Base-by-base conservation (phyloP, 2,329 filamentous ascomycete genomes). In the Fusarium papillatum region DNA sequence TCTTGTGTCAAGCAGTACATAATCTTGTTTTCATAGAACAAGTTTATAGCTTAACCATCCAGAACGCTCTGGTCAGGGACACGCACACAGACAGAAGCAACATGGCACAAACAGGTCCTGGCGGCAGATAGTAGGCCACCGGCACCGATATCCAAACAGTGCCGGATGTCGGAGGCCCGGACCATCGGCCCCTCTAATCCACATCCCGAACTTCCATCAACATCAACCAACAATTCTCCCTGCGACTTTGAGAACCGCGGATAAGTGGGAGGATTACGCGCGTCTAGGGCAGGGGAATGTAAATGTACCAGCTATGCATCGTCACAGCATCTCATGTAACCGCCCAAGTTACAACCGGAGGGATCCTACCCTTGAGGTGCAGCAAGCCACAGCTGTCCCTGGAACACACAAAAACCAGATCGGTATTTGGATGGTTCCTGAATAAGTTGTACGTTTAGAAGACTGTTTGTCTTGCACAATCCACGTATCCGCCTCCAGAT, bases 81-180 rank as follows among this genome's bases (percentile, higher is more conserved):
- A 55, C 48, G 26, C 50, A 55, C 50, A 26, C 26, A 53, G 6
- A 14, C 13, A 31, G 5, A 57, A 17, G 29, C 19, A 34, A 57
- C 46, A 50, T 50, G 46, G 24, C 26, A 50, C 46, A 46, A 46
- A 59, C 29, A 57, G 7, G 10, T 19, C 24, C 17, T 16, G 24
- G n/a, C 17, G 57, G 57, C 22, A 38, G 24, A 39, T 62, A 24
- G 43, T 14, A 24, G 11, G 19, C n/a, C 29, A 43, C 46, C 64
- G 64, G 64, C 66, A 72, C 72, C 72, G 70, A 74, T 34, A 72
- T 63, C 72, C 72, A 57, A 55, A 60, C 39, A 34, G 53, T 29
- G 62, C 66, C 72, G 72, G 72, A 72, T 74, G 70, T 74, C 72
- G 72, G 72, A 64, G 38, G 39, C 39, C 36, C 69, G 70, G 72